A percentile compares a stretch with the other conserved stretches of the same genome.
Evolutionary conservation across 495 filamentous ascomycete species (phyloP).

Genomic region (Talaromyces ruber): DNA sequence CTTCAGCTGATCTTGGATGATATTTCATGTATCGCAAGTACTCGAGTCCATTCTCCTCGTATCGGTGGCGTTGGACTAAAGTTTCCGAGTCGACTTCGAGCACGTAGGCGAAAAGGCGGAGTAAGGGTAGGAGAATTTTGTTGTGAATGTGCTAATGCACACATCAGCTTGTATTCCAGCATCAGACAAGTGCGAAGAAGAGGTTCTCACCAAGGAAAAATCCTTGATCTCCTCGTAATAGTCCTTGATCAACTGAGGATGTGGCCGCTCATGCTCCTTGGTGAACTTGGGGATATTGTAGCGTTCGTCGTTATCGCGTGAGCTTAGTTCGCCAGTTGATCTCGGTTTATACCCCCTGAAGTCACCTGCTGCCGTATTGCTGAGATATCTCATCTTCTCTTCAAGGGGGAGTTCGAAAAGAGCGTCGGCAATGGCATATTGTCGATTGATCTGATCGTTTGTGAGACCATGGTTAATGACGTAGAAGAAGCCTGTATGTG

Average conservation of each 20-base stretch:
- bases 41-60: conserved; percentile 33
- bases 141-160: conserved; percentile 20
- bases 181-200: neutral
- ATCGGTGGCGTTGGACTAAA: conserved; percentile 40
- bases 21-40: conserved; percentile 52
- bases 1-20: conserved; percentile 31
- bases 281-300: conserved; percentile 49
- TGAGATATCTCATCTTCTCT: conserved; percentile 44
- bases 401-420: conserved; percentile 47
- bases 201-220: neutral
- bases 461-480: conserved; percentile 45
- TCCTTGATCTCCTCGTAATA: neutral
- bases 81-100: conserved; percentile 46
- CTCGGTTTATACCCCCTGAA: conserved; percentile 29
- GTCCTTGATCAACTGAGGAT: conserved; percentile 24
- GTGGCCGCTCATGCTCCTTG: conserved; percentile 29
- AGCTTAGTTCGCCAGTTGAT: conserved; percentile 7
- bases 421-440: conserved; percentile 47
- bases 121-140: conserved; percentile 33
- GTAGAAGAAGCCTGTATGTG: conserved; percentile 37
- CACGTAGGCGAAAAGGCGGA: conserved; percentile 38
- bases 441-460: conserved; percentile 45
- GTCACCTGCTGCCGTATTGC: conserved; percentile 35
- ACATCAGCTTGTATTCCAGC: conserved; percentile 11
- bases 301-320: conserved; percentile 43